Evolutionary conservation across 2,329 filamentous ascomycete species (phyloP), one percentile per base, ranked within the genome.

Genomic region (Exophiala sp.): DNA sequence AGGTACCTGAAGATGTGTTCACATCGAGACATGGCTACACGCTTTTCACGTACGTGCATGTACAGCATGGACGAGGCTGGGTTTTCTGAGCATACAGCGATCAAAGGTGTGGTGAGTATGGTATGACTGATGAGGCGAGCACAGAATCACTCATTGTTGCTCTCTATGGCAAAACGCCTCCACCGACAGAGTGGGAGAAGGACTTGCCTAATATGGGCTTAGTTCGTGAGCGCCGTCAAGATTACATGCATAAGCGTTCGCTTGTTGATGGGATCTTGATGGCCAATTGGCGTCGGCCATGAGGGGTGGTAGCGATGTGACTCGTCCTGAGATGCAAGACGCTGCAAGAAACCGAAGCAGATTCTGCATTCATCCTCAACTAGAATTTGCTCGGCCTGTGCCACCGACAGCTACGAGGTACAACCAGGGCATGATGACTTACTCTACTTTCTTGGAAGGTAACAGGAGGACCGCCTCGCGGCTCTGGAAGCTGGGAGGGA

Each of bases 181-280:
- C 33, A 29, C 38, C 47, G 38, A 40, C 21, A 43, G 33, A 54
- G 18, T 33, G 14, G 44, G 48, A 41, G 47, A 52, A 49, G 45
- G 48, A 58, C 55, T 48, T 58, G 47, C 51, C 42, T 16, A 20
- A 18, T 21, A 29, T 16, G 51, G 54, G 44, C 44, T 43, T 55
- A 57, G 50, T 48, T 29, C 16, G 48, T 55, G 35, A 54, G 51
- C 50, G 40, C 51, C 54, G 47, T 41, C 42, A 59, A 32, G 54
- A 60, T 60, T 57, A 60, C 54, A 35, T 60, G 54, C 57, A 57
- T 60, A 49, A 55, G 51, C 32, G 43, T 32, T 50, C 49, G 54
- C 57, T 54, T 57, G 47, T 57, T 18, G n/a, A 24, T 33, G 35
- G 21, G 16, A 52, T 47, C 33, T 32, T 21, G 40, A 21, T 32